Evolutionary conservation across 2,329 filamentous ascomycete species (phyloP), one percentile per base, ranked within the genome.

Genomic region (Meredithiella fracta): DNA sequence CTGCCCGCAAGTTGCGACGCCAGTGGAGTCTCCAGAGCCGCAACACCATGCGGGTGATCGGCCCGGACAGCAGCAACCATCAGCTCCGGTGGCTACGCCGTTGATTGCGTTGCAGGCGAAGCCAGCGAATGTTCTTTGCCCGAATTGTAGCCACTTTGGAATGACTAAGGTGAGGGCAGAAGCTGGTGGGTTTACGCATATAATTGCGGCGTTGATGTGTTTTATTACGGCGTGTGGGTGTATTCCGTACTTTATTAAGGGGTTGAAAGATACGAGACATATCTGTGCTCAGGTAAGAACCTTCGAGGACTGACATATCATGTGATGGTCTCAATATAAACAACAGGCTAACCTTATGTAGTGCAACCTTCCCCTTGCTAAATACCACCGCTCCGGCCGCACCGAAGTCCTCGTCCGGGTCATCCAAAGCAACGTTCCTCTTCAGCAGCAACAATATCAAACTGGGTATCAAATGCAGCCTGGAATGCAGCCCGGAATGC

Each of bases 371-470:
- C 58, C 60, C 23, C 60, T 63, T 11, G 62, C 62, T 3, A 60
- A 60, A n/a, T 63, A 62, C 47, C 62, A 63, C 37, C 61, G 62
- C 6, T 63, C 62, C 25, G 62, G 62, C 23, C 58, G 61, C 25
- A 63, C 62, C 11, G 62, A 63, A 47, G 59, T 62, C 5, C 59
- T 63, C 20, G 59, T 61, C 42, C 61, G 60, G 22, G 47, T 49
- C 15, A 51, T 51, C 11, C 54, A 5, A 44, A 25, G 23, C 44
- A 15, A 22, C 8, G 9, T 54, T 8, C 56, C 52, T 47, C 44
- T 51, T 5, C 55, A 51, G 26, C 25, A 55, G n/a, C 26, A 54
- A 20, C 5, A 34, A 2, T 54, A 54, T 34, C 53, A 54, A 34
- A 26, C 31, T 11, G 40, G 22, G 17, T 54, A 54, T n/a, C 53